Base-by-base conservation (phyloP, 2,329 filamentous ascomycete species). In the Fusarium sp. region DNA sequence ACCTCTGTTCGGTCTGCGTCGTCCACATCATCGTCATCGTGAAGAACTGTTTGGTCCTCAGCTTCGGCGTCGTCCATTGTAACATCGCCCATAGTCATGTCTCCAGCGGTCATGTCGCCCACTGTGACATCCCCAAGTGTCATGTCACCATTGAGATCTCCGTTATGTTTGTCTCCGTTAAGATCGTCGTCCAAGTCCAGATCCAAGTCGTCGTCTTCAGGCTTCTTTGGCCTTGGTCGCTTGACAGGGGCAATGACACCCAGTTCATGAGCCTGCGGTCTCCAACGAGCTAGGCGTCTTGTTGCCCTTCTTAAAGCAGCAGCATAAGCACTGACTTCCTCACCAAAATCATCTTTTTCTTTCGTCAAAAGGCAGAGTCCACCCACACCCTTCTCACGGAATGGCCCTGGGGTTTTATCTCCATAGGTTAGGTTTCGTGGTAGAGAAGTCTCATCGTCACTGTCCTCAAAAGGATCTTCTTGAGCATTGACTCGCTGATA, bases 281-380 rank as follows among this genome's bases (percentile, higher is more conserved):
- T 81, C 93, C 93, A 95, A 31, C 92, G 86, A 54, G 86, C 82
- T n/a, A 95, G 81, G 42, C 93, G 85, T 28, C 93, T 85, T 21
- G 84, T 82, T 2, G 86, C 84, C 18, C 91, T 86, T 55, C 90
- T 83, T 19, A 95, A 80, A 10, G 91, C 86, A 13, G 91, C 88
- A 6, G 89, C 86, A 61, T 92, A 90, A 3, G 88, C 84, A 57
- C 86, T 85, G 8, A 89, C 84, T 77, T 95, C 91, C 77, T 95
- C 93, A 44, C 93, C 93, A 71, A 89, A 92, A 79, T 95, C 92
- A 65, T 93, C 90, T 0, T 84, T 79, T 76, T 94, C 92, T 18
- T 81, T 80, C 21, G 80, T 80, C 1, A 92, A 81, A 31, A 87
- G 89, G 54, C 86, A 88, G 41, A 93, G 84, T 2, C 90, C 93